Evolutionary conservation across 1,284 basidiomycete species (phyloP).

Genomic region (Cerrena zonata): DNA sequence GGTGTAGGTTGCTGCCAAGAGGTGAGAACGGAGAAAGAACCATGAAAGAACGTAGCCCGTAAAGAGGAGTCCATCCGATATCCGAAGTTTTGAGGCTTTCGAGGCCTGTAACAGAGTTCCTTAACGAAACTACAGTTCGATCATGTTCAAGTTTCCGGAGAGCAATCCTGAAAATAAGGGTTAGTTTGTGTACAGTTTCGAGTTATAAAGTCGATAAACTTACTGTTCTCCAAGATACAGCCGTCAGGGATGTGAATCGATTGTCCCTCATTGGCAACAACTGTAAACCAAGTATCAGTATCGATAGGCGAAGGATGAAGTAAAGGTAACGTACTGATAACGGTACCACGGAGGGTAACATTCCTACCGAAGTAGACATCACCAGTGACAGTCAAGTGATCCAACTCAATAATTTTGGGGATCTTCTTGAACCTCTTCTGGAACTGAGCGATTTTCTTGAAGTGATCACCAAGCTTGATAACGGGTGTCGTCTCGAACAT

Average conservation of each 20-base stretch:
- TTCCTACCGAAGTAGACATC: conserved; percentile 95
- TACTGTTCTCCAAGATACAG: conserved; percentile 87
- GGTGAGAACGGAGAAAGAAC: not conserved
- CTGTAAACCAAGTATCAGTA: conserved; percentile 21
- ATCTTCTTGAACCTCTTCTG: conserved; percentile 98
- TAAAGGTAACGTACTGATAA: conserved; percentile 49
- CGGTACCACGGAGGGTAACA: conserved; percentile 82
- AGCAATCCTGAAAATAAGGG: conserved; percentile 16
- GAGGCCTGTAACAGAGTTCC: not conserved
- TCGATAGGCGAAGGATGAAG: not conserved
- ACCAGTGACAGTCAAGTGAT: conserved; percentile 94
- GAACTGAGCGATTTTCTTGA: conserved; percentile 93
- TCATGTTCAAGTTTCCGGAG: conserved; percentile 28
- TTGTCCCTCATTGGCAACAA: conserved; percentile 90
- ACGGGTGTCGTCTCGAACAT: conserved; percentile 96
- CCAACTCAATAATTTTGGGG: conserved; percentile 87
- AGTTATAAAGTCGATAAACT: conserved; percentile 18
- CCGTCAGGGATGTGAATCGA: conserved; percentile 95
- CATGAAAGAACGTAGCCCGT: not conserved
- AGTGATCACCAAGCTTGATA: conserved; percentile 93
- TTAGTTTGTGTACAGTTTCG: not conserved
- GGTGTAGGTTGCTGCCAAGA: not conserved
- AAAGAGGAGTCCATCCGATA: not conserved
- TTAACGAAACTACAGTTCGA: conserved; percentile 12
- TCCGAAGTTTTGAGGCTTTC: not conserved